Evolutionary conservation across 768 basidiomycete genomes (phyloP), one percentile per base, ranked within the genome.

Genomic region (Leccinum incarnatum): DNA sequence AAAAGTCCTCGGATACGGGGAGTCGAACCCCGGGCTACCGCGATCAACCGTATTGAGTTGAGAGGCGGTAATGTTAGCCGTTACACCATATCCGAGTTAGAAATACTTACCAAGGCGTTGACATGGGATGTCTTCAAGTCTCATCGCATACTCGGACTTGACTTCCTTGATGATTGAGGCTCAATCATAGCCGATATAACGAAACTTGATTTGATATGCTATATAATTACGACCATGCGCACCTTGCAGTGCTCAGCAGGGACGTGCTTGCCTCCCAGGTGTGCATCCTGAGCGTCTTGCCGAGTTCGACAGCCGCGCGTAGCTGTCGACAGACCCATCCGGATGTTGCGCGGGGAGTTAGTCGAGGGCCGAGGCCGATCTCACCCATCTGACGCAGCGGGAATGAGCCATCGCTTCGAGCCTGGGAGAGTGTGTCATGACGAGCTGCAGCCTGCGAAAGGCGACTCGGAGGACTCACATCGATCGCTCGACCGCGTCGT

Each of bases 331-430:
- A 12, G 32, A 72, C 70, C 74, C 53, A 80, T 84, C 65, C 93
- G 93, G 1, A 86, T 65, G 0, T 83, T 79, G 11, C 87, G 83
- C 0, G 91, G 89, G 0, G 90, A 89, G 61, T 84, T 88, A 84
- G 70, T 93, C 91, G 69, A 92, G 89, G 65, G 61, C 94, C 92
- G 12, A 92, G 80, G 0, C 93, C 91, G 57, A 93, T 93, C 67
- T 95, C 93, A 1, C 93, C 86, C 88, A 89, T 3, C 91, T 89
- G 7, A 94, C 90, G 65, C 91, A 93, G 8, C 87, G 83, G 1
- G 90, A 88, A 64, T 93, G 91, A 0, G 76, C 47, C 83, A 92
- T 89, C 2, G 91, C 91, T 67, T 86, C 84, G 52, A 90, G 59
- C 30, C 89, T 91, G 46, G 14, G 32, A 32, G 32, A 12, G 32